Evolutionary conservation across 495 filamentous ascomycete species (phyloP), one percentile per base, ranked within the genome.

Genomic region (Xylaria flabelliformis): DNA sequence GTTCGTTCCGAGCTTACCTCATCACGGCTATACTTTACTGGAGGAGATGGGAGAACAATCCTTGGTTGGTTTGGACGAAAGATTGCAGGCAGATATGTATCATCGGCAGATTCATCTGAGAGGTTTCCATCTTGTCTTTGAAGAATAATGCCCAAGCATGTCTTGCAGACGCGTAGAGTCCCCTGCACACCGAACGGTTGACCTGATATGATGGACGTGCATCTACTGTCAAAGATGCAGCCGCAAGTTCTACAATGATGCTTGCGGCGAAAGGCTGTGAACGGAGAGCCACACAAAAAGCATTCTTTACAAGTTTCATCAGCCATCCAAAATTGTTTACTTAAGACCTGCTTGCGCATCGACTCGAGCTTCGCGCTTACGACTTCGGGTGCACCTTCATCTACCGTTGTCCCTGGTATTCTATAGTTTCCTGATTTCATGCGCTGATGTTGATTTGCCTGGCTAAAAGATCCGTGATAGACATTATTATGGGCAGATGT

Each of bases 291-390:
- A 76, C 97, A 99, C 58, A 93, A 87, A 77, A 98, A 99, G 78
- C 97, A 99, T 74, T 98, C 95, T 81, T 95, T 98, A 58, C 94
- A 95, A 77, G 97, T 97, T 77, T 98, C 97, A 82, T 99, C 97
- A 58, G 93, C 92, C 97, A 99, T 99, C 97, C 97, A 99, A 78
- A 97, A 98, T 67, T 97, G 94, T 79, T 92, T 95, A 75, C 91
- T 97, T 17, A 98, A 83, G 42, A 98, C 88, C 78, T 92, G 93
- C 76, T 93, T 95, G 70, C 91, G 86, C 81, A 94, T 88, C 76
- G 93, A 88, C 71, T 91, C 87, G 32, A 91, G 83, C 46, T 87
- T 84, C 55, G 86, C 87, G 74, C 85, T 91, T 26, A 91, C 88
- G 50, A 85, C 83, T 67, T 90, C 88, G 10, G 87, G 84, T 51